Base-by-base conservation (phyloP, 176 grass and related monocot species). In the Urochloa ruziziensis region DNA sequence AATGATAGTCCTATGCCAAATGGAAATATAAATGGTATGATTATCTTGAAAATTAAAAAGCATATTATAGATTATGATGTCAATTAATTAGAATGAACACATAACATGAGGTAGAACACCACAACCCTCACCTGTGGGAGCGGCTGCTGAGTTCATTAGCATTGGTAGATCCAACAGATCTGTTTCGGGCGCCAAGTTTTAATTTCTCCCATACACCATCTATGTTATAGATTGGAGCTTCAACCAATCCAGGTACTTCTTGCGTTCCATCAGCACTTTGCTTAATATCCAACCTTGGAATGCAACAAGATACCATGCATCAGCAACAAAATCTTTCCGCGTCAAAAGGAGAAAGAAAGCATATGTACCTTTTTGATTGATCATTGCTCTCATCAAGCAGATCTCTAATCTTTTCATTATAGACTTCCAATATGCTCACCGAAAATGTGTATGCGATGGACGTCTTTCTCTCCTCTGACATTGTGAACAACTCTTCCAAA, bases 81-180 rank as follows among this genome's bases (percentile, higher is more conserved):
- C 24, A 75, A 81, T 68, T 80, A 68, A 42, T 53, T 34, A 80
- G 9, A 81, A 60, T 5, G 59, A 37, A 37, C 6, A 60, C 42
- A 51, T 62, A 62, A 81, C 1, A 81, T 27, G n/a, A 64, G 46
- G 9, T 9, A 0, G 72, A 90, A 62, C 8, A 24, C 32, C 44
- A 61, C 23, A 33, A 67, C 1, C 16, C 78, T 83, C 76, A 96
- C 93, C 91, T 72, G 46, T 99, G 96, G 73, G 96, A 99, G 23
- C 93, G 96, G 78, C 96, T 99, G 73, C 96, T 99, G 29, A 92
- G 91, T 80, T 99, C 91, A 37, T 99, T 99, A 19, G 78, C 91
- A 89, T 78, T 92, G 12, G 96, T 96, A 59, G 93, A 90, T 76
- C 93, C 96, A 70, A 99, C 96, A 2, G 96, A 99, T 90, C 93